phyloP scores from a whole-genome alignment of 768 basidiomycete genomes.

The Galerina marginata region DNA sequence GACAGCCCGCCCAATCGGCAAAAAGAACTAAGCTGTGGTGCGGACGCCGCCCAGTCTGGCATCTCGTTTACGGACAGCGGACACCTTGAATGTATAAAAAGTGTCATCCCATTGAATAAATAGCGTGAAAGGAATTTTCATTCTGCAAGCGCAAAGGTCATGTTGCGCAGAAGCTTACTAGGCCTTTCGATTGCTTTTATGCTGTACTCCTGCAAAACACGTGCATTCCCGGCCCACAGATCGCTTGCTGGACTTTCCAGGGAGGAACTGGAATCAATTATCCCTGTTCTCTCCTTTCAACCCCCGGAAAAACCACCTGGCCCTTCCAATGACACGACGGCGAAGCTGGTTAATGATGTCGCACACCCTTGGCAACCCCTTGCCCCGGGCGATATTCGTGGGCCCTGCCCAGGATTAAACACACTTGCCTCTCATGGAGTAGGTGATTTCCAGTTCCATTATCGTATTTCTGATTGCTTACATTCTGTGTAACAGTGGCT shows the following conservation, averaged over 20 bases:
- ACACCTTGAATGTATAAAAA: too few species aligned
- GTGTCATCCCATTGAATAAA: too few species aligned
- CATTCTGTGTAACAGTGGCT: slow-evolving; percentile 11
- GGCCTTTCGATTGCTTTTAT: too few species aligned
- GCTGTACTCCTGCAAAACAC: too few species aligned
- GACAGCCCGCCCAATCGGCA: too few species aligned
- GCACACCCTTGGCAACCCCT: slow-evolving; percentile 26
- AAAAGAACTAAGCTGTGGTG: too few species aligned
- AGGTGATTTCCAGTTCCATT: neutral
- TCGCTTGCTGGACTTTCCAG: slow-evolving; percentile 15
- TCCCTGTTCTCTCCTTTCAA: slow-evolving; percentile 7
- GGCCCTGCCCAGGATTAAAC: slow-evolving; percentile 29
- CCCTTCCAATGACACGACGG: slow-evolving; percentile 21
- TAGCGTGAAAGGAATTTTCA: too few species aligned
- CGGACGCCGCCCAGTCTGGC: too few species aligned
- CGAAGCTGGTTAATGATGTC: slow-evolving; percentile 28
- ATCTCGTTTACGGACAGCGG: too few species aligned
- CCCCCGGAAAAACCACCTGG: slow-evolving; percentile 20
- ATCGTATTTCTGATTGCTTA: neutral
- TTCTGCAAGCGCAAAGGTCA: too few species aligned
- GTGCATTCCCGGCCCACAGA: slow-evolving; percentile 13
- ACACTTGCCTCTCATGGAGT: slow-evolving; percentile 31
- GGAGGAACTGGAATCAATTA: slow-evolving; percentile 11
- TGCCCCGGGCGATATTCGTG: slow-evolving; percentile 23
- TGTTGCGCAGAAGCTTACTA: too few species aligned